Evolutionary conservation across 306 rosid genomes (phyloP), one percentile per base, ranked within the genome.

Genomic region (Luffa aegyptiaca): DNA sequence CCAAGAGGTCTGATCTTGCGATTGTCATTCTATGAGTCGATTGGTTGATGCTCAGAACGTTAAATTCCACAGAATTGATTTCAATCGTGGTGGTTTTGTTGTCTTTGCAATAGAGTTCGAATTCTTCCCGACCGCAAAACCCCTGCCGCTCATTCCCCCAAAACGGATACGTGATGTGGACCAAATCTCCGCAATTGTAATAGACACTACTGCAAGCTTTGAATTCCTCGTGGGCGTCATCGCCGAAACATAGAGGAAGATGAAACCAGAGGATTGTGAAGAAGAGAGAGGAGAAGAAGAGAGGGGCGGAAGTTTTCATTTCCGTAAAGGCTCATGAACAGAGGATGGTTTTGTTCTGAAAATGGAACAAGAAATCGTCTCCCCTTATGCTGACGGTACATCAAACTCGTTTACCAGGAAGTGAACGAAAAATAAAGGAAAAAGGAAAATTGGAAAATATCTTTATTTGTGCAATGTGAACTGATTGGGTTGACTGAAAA

Each of bases 121-220:
- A 85, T 0, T 42, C 16, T 0, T 0, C 0, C 0, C 62, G 77
- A 0, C 87, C 88, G 16, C 93, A 88, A 2, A 10, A 1, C 0
- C 0, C 0, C 5, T 71, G 14, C 0, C 80, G 9, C 6, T 21
- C 0, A 0, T 1, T 16, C 2, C 58, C 84, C 90, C 88, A 88
- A 74, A 88, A 88, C 1, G 93, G 93, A 59, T 83, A 86, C 0
- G 26, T 1, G 5, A 89, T 75, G 78, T 42, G 31, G 11, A 7
- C 1, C 1, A 90, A 1, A 0, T 0, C 0, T 20, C 88, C 91
- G 12, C 92, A 90, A 8, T 4, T 21, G 88, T 80, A 88, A 0
- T 6, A 16, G 31, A 80, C 4, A 1, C 36, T 18, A 1, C 36
- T 18, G 66, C 80, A 78, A 46, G 81, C 17, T 44, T 46, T 63